Conservation (phyloP, 139 green algal genomes). For the Astrephomene gubernaculifera region DNA sequence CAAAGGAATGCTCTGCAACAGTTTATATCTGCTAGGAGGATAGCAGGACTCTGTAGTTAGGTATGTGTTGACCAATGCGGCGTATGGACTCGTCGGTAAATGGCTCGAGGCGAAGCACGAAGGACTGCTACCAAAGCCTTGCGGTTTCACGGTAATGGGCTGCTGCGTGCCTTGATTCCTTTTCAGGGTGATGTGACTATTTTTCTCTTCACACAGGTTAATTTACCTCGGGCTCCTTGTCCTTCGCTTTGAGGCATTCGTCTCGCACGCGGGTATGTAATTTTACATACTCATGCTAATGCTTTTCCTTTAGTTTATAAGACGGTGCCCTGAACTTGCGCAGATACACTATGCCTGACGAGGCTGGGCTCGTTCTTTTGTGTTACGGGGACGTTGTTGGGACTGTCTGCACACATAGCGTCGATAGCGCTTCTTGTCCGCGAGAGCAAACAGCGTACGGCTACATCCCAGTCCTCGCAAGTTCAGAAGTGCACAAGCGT, state of each 20-base stretch:
- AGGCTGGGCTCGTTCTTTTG: background rate
- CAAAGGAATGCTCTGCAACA: too few species aligned
- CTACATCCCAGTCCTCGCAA: background rate
- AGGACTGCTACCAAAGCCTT: too few species aligned
- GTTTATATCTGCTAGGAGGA: too few species aligned
- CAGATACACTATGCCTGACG: background rate
- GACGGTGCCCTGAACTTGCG: background rate
- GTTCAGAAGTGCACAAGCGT: background rate
- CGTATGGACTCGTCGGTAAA: too few species aligned
- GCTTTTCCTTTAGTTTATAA: background rate
- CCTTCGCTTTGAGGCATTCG: constrained; percentile 10
- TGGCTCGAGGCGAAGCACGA: too few species aligned
- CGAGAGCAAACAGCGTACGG: background rate
- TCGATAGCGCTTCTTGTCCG: background rate
- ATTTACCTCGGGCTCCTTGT: background rate
- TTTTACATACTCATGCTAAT: background rate
- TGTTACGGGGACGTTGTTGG: background rate
- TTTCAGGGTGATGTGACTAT: too few species aligned
- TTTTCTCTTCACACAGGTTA: background rate
- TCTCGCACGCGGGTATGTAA: background rate
- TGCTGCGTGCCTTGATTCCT: too few species aligned
- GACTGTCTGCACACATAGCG: background rate
- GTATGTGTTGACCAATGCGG: too few species aligned
- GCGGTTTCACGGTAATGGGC: too few species aligned
- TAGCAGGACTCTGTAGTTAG: too few species aligned